Base-by-base conservation (phyloP, 257 asterid genomes). In the Nicotiana obtusifolia region DNA sequence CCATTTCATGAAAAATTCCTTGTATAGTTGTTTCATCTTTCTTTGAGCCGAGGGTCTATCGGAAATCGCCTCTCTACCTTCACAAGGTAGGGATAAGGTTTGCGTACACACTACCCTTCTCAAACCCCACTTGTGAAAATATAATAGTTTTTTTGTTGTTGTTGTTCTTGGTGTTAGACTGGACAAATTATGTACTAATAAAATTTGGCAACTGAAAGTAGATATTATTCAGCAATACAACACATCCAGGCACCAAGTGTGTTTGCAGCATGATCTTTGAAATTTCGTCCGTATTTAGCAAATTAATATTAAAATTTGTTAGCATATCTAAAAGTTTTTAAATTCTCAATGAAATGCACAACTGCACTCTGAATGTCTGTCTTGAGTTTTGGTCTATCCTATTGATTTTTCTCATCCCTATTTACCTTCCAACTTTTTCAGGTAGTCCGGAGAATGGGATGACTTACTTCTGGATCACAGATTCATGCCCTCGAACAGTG, bases 391-490 rank as follows among this genome's bases (percentile, higher is more conserved):
- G 59, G 19, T 71, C 56, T 2, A 35, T 52, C 31, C 41, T 71
- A 20, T 69, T 20, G n/a, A 69, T 41, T 41, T 41, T 69, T 22
- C 15, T 22, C 57, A 71, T 44, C 33, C 11, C 56, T 56, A 26
- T 30, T 76, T 20, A 30, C 68, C 52, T 73, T 44, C 52, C 61
- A 83, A 82, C 75, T 80, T 68, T 28, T 80, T 64, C 82, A 95
- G 99, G 97, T 84, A 87, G 83, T 77, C 93, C 99, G 0, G 95
- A 84, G 89, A 88, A 65, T 33, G 98, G 96, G 80, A 90, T 95
- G 97, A 61, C 90, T n/a, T 90, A 92, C 90, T 95, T 93, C 82
- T 95, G 99, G 99, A 92, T 95, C 86, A 95, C 99, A 10, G 99
- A 95, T 82, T 95, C 98, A 6, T 95, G 99, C 87, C 98, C 99